Percentiles rank a stretch among this genome's conserved stretches.
Conservation (phyloP, 176 grass and related monocot genomes). For the Rhynchospora pubera region DNA sequence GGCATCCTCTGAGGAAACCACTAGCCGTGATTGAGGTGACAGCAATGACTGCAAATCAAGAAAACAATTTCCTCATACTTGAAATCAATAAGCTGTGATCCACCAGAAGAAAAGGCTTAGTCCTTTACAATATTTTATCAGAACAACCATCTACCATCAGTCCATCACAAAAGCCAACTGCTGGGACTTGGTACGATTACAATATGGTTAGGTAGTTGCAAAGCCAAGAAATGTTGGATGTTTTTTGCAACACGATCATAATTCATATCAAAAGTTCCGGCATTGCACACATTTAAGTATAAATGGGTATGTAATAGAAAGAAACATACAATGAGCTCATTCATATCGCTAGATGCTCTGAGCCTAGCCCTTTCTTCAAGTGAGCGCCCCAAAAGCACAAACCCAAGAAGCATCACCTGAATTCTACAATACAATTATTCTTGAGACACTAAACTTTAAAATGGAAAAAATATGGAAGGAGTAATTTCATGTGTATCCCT, state of each 20-base stretch:
- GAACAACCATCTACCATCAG: background rate
- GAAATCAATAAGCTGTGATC: background rate
- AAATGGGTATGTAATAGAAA: background rate
- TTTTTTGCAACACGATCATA: background rate
- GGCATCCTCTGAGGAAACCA: slow-evolving; percentile 54
- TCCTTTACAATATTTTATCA: background rate
- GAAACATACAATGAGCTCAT: slow-evolving; percentile 81
- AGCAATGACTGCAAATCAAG: slow-evolving; percentile 67
- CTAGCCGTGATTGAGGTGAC: slow-evolving; percentile 73
- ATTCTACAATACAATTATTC: slow-evolving; percentile 66
- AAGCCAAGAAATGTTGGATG: background rate
- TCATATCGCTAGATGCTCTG: slow-evolving; percentile 97
- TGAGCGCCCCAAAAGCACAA: slow-evolving; percentile 98
- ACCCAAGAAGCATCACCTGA: slow-evolving; percentile 99
- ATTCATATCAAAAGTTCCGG: background rate
- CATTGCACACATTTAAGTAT: background rate
- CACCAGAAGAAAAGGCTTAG: background rate
- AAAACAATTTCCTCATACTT: background rate
- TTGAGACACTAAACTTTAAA: slow-evolving; percentile 34
- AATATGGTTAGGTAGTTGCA: background rate
- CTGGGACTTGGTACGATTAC: background rate
- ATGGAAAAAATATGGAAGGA: background rate
- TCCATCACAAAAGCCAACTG: background rate
- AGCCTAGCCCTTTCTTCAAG: slow-evolving; percentile 97
- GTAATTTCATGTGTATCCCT: background rate